Percentiles rank a stretch among this genome's conserved stretches.
These are phyloP conservation scores for Leptographium procerum DNA, from an alignment of 2,329 filamentous ascomycete genomes.

Conservation along the genomic window DNA sequence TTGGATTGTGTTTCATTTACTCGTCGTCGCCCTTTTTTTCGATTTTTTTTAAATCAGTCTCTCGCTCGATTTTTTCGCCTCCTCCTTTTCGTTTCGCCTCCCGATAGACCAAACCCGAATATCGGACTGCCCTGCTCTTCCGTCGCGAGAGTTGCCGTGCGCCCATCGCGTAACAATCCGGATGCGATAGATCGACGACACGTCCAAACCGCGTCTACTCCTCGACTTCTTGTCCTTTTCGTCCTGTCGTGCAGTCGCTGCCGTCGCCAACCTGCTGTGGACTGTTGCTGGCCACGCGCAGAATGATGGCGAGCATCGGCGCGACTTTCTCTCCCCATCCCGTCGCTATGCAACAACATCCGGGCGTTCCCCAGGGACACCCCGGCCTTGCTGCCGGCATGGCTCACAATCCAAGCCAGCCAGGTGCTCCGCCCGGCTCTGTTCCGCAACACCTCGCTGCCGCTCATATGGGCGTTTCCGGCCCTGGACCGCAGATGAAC, in stretches of 20 bases:
- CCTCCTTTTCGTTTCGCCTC: neutral
- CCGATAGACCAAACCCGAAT: neutral
- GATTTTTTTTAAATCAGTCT: no score
- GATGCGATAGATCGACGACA: neutral
- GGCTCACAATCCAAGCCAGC: slow-evolving; percentile 59
- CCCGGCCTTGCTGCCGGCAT: slow-evolving; percentile 47
- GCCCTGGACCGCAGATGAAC: slow-evolving; percentile 60
- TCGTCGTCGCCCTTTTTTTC: neutral
- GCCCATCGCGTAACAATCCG: neutral
- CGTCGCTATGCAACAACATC: slow-evolving; percentile 58
- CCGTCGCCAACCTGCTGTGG: neutral
- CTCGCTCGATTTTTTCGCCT: neutral
- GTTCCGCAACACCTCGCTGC: slow-evolving; percentile 55
- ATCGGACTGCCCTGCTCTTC: neutral
- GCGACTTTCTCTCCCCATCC: slow-evolving; percentile 57
- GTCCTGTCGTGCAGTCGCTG: neutral
- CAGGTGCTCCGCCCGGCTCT: slow-evolving; percentile 51
- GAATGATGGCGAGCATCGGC: slow-evolving; percentile 61
- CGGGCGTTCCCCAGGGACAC: slow-evolving; percentile 54
- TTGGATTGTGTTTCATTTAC: neutral
- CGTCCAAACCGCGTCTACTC: neutral
- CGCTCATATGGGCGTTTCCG: slow-evolving; percentile 59
- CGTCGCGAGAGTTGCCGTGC: neutral
- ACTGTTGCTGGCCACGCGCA: slow-evolving; percentile 13
- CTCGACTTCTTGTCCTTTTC: neutral